phyloP scores from a whole-genome alignment of 2,329 filamentous ascomycete genomes.

The Ceratocystis huliohia region DNA sequence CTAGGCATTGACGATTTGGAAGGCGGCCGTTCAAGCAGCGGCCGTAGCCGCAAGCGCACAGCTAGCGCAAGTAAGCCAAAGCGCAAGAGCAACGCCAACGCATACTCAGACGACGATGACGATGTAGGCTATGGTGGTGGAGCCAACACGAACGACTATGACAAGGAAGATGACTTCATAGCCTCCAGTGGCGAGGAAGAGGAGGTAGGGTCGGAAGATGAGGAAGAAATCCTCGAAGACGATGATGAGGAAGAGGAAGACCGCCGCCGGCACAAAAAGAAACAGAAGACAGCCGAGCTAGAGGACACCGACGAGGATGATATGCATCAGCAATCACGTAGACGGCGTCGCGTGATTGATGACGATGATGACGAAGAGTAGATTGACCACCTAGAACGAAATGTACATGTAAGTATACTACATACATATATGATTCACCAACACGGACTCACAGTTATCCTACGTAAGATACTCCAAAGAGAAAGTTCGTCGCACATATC shows the following conservation, averaged over 20 bases:
- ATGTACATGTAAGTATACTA: not conserved
- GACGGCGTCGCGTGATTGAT: constrained; percentile 45
- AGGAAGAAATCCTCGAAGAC: constrained; percentile 48
- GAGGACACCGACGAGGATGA: constrained; percentile 39
- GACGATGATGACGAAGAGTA: constrained; percentile 44
- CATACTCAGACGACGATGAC: constrained; percentile 53
- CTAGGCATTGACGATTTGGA: constrained; percentile 60
- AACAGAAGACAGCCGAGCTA: constrained; percentile 38
- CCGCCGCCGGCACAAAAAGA: constrained; percentile 35
- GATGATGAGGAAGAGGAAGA: constrained; percentile 30
- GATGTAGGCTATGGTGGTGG: constrained; percentile 49
- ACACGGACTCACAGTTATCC: not conserved
- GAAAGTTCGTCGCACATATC: too few relatives aligned
- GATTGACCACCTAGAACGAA: not conserved
- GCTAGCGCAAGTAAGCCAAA: constrained; percentile 38
- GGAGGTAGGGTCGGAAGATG: constrained; percentile 48
- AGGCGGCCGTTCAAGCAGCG: constrained; percentile 38
- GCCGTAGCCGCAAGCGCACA: constrained; percentile 42
- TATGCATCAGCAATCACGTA: constrained; percentile 39
- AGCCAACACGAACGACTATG: constrained; percentile 61
- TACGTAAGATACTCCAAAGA: not conserved
- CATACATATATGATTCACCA: not conserved
- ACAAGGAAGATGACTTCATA: constrained; percentile 67
- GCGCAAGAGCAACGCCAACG: constrained; percentile 48
- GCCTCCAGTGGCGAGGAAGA: constrained; percentile 63